Base-by-base conservation (phyloP, 2,329 filamentous ascomycete species). In the Neurospora crassa region DNA sequence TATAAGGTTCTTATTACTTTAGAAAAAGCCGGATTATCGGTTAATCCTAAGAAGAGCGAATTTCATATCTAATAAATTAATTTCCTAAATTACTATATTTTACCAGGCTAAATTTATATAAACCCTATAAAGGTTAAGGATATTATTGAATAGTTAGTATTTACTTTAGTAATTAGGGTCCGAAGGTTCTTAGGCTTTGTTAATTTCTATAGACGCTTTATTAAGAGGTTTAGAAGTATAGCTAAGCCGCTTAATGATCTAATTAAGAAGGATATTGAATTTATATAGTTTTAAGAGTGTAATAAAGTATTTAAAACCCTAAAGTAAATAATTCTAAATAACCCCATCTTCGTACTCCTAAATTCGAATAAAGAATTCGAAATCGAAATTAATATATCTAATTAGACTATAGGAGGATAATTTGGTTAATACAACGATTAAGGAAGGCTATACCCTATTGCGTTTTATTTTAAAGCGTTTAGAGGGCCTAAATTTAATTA, bases 161-260 rank as follows among this genome's bases (percentile, higher is more conserved):
- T 16, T 0, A 68, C 10, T 4, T 73, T 20, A n/a, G 53, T 74
- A 12, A 72, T 74, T 37, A 72, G 79, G 1, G 69, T 79, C 7
- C 73, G 77, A 70, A 53, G 70, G 1, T 79, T 80, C 70, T 20
- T 80, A 18, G 73, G 75, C 0, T 81, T 80, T 71, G 70, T 73
- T 7, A 81, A 81, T 71, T 81, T 79, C 63, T 81, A 81, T 68
- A 10, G 71, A 59, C 45, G 72, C 16, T 81, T 80, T 72, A 78
- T 81, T 12, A 68, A 72, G 12, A 53, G 67, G 4, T 81, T 77
- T 68, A 75, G 72, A 4, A 20, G 63, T 8, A 73, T 79, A 2
- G 72, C 69, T 2, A 45, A 24, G 20, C 76, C 71, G 3, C 63
- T 80, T 11, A 77, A 71, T 0, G 68, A 77, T 16, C 43, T 78